phyloP scores from a whole-genome alignment of 495 filamentous ascomycete genomes.

The Xylaria acuta region DNA sequence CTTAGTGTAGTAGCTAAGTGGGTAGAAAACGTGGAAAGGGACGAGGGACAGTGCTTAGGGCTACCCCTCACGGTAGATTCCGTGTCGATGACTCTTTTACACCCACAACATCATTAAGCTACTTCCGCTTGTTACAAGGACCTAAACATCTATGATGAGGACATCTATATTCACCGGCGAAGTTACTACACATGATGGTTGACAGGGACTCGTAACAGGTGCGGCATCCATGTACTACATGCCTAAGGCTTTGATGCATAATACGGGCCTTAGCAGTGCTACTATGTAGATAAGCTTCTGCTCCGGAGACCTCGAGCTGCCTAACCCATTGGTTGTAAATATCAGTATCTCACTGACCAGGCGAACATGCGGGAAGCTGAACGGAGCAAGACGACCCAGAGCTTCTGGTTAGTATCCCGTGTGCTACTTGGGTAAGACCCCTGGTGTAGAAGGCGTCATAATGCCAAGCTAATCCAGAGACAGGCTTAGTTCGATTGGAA shows the following conservation, averaged over 20 bases:
- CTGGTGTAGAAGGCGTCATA: not conserved
- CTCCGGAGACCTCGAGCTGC: not conserved
- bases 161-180: not conserved
- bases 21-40: not conserved
- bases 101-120: not conserved
- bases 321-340: not conserved
- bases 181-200: not conserved
- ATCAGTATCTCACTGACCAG: not conserved
- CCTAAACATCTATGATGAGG: not conserved
- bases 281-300: too few species aligned
- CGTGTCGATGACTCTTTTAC: not conserved
- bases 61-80: not conserved
- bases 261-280: not conserved
- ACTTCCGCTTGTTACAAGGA: not conserved
- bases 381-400: not conserved
- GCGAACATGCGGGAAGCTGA: not conserved
- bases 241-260: not conserved
- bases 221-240: not conserved
- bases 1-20: not conserved
- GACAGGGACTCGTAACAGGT: not conserved
- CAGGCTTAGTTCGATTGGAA: conserved; percentile 3
- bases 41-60: not conserved
- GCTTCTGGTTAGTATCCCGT: not conserved
- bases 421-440: conserved; percentile 1
- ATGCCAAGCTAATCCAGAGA: conserved; percentile 7